Evolutionary conservation across 768 basidiomycete species (phyloP).

Genomic region (Rhodosporidiobolus odoratus): DNA sequence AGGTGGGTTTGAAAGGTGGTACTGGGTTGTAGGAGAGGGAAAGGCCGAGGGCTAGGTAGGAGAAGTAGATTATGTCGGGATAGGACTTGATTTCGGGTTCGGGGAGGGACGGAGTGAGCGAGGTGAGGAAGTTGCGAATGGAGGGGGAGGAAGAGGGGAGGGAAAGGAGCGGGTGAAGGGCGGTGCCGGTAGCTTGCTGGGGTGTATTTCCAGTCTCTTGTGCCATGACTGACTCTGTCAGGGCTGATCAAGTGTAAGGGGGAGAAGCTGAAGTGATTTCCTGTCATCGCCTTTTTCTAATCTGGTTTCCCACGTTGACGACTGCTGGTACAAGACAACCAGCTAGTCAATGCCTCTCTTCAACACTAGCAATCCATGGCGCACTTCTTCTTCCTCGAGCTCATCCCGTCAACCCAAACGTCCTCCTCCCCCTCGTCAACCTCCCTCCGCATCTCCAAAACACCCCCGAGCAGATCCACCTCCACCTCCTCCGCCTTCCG

Average conservation of each 20-base stretch:
- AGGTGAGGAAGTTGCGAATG: slow-evolving; percentile 3
- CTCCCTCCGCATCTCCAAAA: not conserved
- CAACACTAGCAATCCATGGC: not conserved
- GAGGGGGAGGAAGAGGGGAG: not conserved
- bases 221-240: not conserved
- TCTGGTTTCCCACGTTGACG: no score
- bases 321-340: no score
- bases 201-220: not conserved
- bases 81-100: slow-evolving; percentile 49
- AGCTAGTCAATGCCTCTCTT: not conserved
- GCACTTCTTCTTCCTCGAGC: not conserved
- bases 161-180: slow-evolving; percentile 3
- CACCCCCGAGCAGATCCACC: not conserved
- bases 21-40: slow-evolving; percentile 71
- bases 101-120: not conserved
- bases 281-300: not conserved
- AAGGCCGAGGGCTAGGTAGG: slow-evolving; percentile 70
- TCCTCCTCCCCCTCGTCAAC: not conserved
- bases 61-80: slow-evolving; percentile 77
- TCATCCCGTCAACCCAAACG: not conserved
- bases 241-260: not conserved
- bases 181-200: not conserved
- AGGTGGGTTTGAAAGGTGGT: slow-evolving; percentile 55
- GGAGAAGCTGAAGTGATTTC: not conserved
- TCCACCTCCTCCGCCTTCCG: not conserved